Percentiles rank a stretch among this genome's conserved stretches.
Evolutionary conservation across 1,139 yeast species (phyloP).

Genomic region (Pichia sp.): DNA sequence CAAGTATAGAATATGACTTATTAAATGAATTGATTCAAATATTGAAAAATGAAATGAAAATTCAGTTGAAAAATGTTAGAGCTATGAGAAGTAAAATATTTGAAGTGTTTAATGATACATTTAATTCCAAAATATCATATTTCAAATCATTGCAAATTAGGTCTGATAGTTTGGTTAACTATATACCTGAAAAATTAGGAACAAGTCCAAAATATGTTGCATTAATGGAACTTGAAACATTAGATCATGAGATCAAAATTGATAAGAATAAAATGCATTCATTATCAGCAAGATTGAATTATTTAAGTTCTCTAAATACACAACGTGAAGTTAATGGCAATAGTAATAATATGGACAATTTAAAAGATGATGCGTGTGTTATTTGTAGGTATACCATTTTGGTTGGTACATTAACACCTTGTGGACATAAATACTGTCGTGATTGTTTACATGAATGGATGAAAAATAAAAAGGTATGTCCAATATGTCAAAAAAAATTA

Average conservation of each 20-base stretch:
- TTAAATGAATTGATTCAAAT: constrained; percentile 2
- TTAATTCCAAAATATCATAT: constrained; percentile 72
- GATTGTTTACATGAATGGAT: constrained; percentile 72
- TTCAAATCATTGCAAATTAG: constrained; percentile 78
- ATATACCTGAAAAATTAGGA: constrained; percentile 21
- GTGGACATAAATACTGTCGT: constrained; percentile 87
- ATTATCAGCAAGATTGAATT: constrained; percentile 51
- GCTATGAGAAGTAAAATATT: constrained; percentile 36
- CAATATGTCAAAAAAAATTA: constrained; percentile 61
- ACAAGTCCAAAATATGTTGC: constrained; percentile 22
- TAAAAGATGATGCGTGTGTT: constrained; percentile 47
- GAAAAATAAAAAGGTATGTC: constrained; percentile 51
- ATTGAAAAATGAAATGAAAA: constrained; percentile 21
- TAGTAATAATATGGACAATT: constrained; percentile 7
- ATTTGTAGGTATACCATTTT: constrained; percentile 69
- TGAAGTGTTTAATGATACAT: constrained; percentile 53
- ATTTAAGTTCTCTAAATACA: constrained; percentile 45
- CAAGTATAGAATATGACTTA: constrained; percentile 5
- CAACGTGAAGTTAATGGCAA: constrained; percentile 6
- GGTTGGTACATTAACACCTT: constrained; percentile 71
- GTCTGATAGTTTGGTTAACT: constrained; percentile 63
- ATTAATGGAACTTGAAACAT: constrained; percentile 15
- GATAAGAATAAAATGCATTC: constrained; percentile 25
- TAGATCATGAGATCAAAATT: constrained; percentile 13
- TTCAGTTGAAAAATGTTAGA: constrained; percentile 20